A percentile compares a stretch with the other conserved stretches of the same genome.
These are phyloP conservation scores for Plenodomus tracheiphilus DNA, from an alignment of 2,329 filamentous ascomycete species.

Conservation along the genomic window DNA sequence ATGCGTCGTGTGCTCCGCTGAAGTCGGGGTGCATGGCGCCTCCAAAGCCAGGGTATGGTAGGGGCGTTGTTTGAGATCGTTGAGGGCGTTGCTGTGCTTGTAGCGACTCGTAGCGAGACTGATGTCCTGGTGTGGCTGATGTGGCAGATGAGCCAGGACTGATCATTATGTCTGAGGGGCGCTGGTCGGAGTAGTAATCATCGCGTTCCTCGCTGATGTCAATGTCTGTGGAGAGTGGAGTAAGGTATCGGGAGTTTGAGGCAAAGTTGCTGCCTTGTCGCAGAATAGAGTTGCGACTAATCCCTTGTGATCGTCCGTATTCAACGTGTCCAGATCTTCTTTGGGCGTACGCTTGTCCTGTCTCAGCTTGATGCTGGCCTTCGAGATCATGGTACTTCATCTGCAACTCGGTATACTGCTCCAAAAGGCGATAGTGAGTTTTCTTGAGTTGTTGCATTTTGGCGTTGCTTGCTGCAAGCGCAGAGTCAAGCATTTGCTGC, in stretches of 20 bases:
- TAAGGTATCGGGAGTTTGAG: conserved; percentile 26
- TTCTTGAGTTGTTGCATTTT: conserved; percentile 57
- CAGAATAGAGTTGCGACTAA: conserved; percentile 34
- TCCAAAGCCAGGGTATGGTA: conserved; percentile 28
- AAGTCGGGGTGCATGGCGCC: conserved; percentile 31
- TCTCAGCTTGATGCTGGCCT: conserved; percentile 34
- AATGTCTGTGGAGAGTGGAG: conserved; percentile 26
- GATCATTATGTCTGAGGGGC: conserved; percentile 30
- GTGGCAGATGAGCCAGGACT: conserved; percentile 25
- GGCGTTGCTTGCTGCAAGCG: conserved; percentile 51
- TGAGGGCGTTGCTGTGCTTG: conserved; percentile 20
- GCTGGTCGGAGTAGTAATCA: conserved; percentile 34
- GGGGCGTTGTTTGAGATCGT: conserved; percentile 21
- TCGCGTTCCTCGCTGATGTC: conserved; percentile 31
- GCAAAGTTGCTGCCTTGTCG: conserved; percentile 24
- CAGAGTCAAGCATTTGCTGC: conserved; percentile 54
- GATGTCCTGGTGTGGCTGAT: conserved; percentile 23
- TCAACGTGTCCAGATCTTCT: conserved; percentile 22
- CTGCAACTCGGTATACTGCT: conserved; percentile 56
- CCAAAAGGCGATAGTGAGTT: conserved; percentile 55
- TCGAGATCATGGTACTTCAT: conserved; percentile 49
- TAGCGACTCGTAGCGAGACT: conserved; percentile 36
- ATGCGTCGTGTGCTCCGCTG: conserved; percentile 36
- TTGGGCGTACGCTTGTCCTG: conserved; percentile 26
- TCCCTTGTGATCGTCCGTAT: conserved; percentile 16